phyloP scores from a whole-genome alignment of 2,329 filamentous ascomycete species.

The Calycina herbarum region DNA sequence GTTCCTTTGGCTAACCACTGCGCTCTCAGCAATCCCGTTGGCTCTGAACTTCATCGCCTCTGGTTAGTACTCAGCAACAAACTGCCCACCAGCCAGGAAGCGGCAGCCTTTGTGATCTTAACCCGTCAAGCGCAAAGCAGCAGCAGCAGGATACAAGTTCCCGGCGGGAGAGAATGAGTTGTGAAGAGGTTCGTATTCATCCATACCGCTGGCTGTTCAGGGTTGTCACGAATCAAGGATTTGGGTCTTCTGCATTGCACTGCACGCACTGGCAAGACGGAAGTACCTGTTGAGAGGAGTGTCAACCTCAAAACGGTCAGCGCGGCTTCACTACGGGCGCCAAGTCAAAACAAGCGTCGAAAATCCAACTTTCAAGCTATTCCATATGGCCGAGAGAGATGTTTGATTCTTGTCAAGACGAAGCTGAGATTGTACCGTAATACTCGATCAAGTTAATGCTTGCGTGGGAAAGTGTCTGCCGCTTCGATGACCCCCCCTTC shows the following conservation, averaged over 20 bases:
- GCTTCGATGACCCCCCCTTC: slow-evolving; percentile 56
- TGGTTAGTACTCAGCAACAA: slow-evolving; percentile 65
- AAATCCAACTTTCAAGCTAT: slow-evolving; percentile 53
- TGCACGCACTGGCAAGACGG: slow-evolving; percentile 7
- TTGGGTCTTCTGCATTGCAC: not conserved
- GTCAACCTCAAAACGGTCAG: slow-evolving; percentile 22
- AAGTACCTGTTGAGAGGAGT: slow-evolving; percentile 12
- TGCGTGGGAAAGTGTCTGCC: slow-evolving; percentile 98
- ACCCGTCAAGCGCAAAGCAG: slow-evolving; percentile 31
- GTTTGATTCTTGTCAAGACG: slow-evolving; percentile 41
- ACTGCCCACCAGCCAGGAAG: slow-evolving; percentile 52
- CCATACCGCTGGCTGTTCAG: slow-evolving; percentile 28
- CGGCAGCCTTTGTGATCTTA: slow-evolving; percentile 53
- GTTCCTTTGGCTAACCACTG: slow-evolving; percentile 17
- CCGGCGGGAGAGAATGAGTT: slow-evolving; percentile 29
- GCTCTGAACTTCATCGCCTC: slow-evolving; percentile 89
- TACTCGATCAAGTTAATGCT: slow-evolving; percentile 99
- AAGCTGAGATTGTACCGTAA: slow-evolving; percentile 95
- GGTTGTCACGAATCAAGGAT: slow-evolving; percentile 7
- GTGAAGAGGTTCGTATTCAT: slow-evolving; percentile 42
- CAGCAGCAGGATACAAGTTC: slow-evolving; percentile 13
- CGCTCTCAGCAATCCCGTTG: slow-evolving; percentile 66
- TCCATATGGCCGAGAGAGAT: slow-evolving; percentile 26
- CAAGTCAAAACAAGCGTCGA: slow-evolving; percentile 52
- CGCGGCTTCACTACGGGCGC: slow-evolving; percentile 82